phyloP scores from a whole-genome alignment of 768 basidiomycete species.

The Wakefieldia striispora region DNA sequence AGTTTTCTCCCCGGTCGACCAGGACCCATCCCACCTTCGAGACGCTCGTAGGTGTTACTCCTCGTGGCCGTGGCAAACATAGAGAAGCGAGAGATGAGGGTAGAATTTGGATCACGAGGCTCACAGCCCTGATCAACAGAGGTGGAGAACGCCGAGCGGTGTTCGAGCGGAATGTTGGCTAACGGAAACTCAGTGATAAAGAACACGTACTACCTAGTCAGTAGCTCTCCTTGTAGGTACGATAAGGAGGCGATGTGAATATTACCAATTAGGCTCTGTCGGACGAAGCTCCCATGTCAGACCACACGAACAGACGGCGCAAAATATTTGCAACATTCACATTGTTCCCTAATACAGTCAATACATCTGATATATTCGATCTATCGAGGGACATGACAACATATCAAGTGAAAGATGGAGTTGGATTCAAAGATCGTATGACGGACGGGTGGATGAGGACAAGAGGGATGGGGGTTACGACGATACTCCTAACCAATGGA shows the following conservation, averaged over 20 bases:
- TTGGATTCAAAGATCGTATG: constrained; percentile 1
- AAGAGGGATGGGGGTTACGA: constrained; percentile 42
- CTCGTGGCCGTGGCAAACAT: constrained; percentile 35
- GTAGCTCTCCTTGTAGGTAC: too few species aligned
- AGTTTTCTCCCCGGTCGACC: constrained; percentile 35
- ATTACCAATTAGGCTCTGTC: too few species aligned
- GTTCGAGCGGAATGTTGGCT: constrained; percentile 23
- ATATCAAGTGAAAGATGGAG: constrained; percentile 5
- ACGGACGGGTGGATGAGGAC: background rate
- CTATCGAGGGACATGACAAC: constrained; percentile 4
- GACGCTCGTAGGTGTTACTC: constrained; percentile 53
- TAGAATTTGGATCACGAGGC: constrained; percentile 23
- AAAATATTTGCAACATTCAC: too few species aligned
- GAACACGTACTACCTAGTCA: too few species aligned
- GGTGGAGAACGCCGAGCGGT: constrained; percentile 27
- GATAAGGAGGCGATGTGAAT: too few species aligned
- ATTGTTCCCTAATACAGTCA: too few species aligned
- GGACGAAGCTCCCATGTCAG: too few species aligned
- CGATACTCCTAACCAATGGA: constrained; percentile 54
- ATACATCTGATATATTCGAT: background rate
- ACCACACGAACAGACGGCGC: too few species aligned
- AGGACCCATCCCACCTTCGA: constrained; percentile 61
- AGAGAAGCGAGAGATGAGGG: constrained; percentile 1
- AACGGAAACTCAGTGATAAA: background rate
- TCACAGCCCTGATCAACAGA: constrained; percentile 26